Evolutionary conservation across 768 basidiomycete genomes (phyloP), one percentile per base, ranked within the genome.

Genomic region (Jaapia argillacea): DNA sequence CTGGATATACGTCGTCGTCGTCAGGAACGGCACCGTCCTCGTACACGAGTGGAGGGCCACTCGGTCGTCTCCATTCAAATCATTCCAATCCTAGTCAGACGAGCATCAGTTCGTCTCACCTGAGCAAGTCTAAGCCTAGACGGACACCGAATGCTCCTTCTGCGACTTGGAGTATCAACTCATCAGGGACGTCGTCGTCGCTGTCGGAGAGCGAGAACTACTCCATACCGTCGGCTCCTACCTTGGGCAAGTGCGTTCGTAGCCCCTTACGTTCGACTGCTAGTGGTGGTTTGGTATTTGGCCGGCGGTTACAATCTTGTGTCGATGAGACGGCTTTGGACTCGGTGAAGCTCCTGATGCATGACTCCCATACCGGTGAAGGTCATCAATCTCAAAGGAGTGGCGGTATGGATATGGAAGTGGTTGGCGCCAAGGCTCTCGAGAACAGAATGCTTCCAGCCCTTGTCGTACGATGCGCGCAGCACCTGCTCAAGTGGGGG

Each of bases 401-500:
- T 27, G 18, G 39, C 4, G 16, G 28, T 24, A 23, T 22, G 20
- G 49, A 42, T 5, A 45, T 56, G 27, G 48, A 39, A 42, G 51
- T 52, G 5, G 42, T 58, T 40, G 20, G 16, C 23, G 35, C 42
- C 22, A 44, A 46, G 42, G 45, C 41, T 21, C 35, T 48, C 33
- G 56, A 60, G 44, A 43, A 58, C 50, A 61, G 60, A 51, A 61
- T 47, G 49, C 51, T 92, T 31, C 85, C 89, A 33, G 87, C 86
- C 0, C 63, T 92, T 20, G 78, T 89, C 22, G 77, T 85, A 40
- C 69, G 89, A 45, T 92, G 87, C 59, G 79, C 82, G 3, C 84
- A 91, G 54, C 88, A 91, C 63, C 55, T 91, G 44, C 62, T 85
- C 55, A 64, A 72, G 20, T 91, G 89, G 86, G 88, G 89, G 37